A percentile compares a stretch with the other conserved stretches of the same genome.
Evolutionary conservation across 768 basidiomycete species (phyloP).

Genomic region (Leccinellum luteum): DNA sequence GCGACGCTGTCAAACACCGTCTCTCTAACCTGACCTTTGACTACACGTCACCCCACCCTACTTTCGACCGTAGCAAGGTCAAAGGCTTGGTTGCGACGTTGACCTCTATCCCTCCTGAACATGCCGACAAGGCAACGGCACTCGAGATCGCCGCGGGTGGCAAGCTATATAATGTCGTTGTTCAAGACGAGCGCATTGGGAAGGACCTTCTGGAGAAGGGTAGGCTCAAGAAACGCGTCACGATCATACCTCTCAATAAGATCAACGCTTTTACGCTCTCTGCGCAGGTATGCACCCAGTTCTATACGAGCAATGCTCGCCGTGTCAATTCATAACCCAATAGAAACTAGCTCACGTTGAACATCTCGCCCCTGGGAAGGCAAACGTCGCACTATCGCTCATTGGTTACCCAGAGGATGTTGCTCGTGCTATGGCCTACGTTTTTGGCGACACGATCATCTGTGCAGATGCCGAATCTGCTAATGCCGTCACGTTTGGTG

Average conservation of each 20-base stretch:
- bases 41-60: constrained; percentile 70
- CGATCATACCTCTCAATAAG: constrained; percentile 92
- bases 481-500: constrained; percentile 80
- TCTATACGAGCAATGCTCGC: not conserved
- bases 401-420: constrained; percentile 82
- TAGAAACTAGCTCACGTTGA: constrained; percentile 79
- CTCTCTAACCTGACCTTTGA: constrained; percentile 78
- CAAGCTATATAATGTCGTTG: constrained; percentile 90
- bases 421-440: constrained; percentile 84
- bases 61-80: constrained; percentile 83
- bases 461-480: constrained; percentile 88
- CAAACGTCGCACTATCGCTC: constrained; percentile 82
- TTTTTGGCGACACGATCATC: constrained; percentile 90
- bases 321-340: not conserved
- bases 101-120: constrained; percentile 65
- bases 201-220: constrained; percentile 79
- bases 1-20: constrained; percentile 64
- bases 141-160: constrained; percentile 91
- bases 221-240: constrained; percentile 81
- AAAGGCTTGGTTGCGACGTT: constrained; percentile 91
- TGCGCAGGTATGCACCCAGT: constrained; percentile 41
- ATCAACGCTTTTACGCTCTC: constrained; percentile 63
- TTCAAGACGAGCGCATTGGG: constrained; percentile 87
- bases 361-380: constrained; percentile 73
- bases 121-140: constrained; percentile 82